Conservation (phyloP, 495 filamentous ascomycete genomes). For the Pseudevernia furfuracea region DNA sequence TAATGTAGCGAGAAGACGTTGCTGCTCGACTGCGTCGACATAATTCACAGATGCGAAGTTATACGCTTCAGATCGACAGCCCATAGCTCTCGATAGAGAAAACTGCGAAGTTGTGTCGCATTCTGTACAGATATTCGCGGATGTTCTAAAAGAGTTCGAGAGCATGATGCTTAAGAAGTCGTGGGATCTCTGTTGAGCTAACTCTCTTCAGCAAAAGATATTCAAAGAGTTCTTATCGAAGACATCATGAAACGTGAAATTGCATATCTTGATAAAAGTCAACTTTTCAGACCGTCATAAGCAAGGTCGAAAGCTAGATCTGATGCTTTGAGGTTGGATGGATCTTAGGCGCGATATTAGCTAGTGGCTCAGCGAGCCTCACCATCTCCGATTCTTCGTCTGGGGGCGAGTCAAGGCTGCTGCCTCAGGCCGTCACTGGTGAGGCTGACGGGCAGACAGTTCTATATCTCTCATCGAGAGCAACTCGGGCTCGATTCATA, state of each 20-base stretch:
- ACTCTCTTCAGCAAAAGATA: slow-evolving; percentile 2
- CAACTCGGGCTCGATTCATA: too few species aligned
- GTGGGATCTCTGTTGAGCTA: slow-evolving; percentile 12
- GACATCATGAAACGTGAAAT: not conserved
- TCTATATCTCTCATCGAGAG: not conserved
- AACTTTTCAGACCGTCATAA: not conserved
- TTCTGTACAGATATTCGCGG: slow-evolving; percentile 11
- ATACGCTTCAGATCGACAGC: slow-evolving; percentile 18
- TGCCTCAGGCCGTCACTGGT: not conserved
- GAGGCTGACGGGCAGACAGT: not conserved
- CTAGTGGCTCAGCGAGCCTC: not conserved
- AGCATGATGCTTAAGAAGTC: slow-evolving; percentile 1
- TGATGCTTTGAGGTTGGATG: not conserved
- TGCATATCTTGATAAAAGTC: slow-evolving; percentile 10
- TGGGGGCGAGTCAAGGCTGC: not conserved
- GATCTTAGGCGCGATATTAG: slow-evolving; percentile 1
- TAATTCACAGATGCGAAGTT: slow-evolving; percentile 30
- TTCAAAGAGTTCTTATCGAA: not conserved
- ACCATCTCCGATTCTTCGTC: not conserved
- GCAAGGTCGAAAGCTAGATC: not conserved
- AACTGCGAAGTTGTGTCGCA: not conserved
- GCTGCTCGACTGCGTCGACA: slow-evolving; percentile 27
- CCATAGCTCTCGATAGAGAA: slow-evolving; percentile 17
- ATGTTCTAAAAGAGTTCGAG: slow-evolving; percentile 11
- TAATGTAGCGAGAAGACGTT: slow-evolving; percentile 34